Evolutionary conservation across 2,329 filamentous ascomycete genomes (phyloP).

Genomic region (Didymellaceae sp.): DNA sequence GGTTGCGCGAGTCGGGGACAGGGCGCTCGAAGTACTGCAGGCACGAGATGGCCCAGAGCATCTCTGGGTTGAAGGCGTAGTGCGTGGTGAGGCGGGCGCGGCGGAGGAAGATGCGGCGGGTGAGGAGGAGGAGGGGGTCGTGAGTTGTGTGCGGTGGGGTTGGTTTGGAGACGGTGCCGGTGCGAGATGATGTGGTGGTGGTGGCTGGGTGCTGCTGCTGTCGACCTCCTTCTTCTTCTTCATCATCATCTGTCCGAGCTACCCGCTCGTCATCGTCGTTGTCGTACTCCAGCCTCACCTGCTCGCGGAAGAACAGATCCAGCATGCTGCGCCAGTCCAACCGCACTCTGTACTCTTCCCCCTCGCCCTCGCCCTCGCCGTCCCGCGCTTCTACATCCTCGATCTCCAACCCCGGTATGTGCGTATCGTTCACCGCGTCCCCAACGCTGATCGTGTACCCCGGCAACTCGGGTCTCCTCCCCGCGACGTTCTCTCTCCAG

Average conservation of each 20-base stretch:
- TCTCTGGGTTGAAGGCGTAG: slow-evolving; percentile 33
- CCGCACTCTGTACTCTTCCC: slow-evolving; percentile 27
- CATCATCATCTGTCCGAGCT: too few species aligned
- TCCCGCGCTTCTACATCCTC: too few species aligned
- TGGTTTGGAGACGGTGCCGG: too few species aligned
- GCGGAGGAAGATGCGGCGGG: too few species aligned
- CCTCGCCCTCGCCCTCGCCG: too few species aligned
- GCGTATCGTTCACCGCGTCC: slow-evolving; percentile 43
- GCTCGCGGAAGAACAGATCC: slow-evolving; percentile 42
- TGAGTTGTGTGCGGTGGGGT: too few species aligned
- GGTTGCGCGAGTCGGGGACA: slow-evolving; percentile 19
- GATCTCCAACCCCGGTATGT: slow-evolving; percentile 32
- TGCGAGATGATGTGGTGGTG: too few species aligned
- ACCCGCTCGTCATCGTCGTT: too few species aligned
- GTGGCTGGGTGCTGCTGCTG: too few species aligned
- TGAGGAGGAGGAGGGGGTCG: too few species aligned
- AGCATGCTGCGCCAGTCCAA: slow-evolving; percentile 41
- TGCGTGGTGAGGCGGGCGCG: slow-evolving; percentile 32
- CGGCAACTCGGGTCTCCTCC: slow-evolving; percentile 36
- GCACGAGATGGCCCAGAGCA: slow-evolving; percentile 41
- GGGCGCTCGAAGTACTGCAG: slow-evolving; percentile 34
- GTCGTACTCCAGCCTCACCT: slow-evolving; percentile 22
- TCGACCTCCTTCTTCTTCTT: too few species aligned
- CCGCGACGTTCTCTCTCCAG: slow-evolving; percentile 37
- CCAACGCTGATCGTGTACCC: slow-evolving; percentile 41